phyloP scores from a whole-genome alignment of 192 early-diverging fungal genomes.

The Podila verticillata region DNA sequence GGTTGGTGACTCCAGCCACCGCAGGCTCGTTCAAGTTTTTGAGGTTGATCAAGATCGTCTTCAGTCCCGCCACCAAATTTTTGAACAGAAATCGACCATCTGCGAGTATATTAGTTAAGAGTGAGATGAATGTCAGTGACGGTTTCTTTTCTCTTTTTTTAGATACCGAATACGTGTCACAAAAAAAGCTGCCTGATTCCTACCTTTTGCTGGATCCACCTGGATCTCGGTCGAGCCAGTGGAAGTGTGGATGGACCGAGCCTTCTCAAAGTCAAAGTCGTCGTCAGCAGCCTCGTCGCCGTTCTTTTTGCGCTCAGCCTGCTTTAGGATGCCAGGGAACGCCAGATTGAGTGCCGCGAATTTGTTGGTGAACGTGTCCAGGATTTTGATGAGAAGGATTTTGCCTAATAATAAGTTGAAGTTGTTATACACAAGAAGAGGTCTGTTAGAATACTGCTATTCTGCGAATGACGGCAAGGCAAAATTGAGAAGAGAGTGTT shows the following conservation, averaged over 20 bases:
- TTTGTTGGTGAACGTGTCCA: conserved; percentile 87
- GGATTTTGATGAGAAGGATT: conserved; percentile 78
- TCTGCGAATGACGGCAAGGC: too few species aligned
- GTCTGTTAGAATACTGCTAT: background rate
- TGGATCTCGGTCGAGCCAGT: conserved; percentile 54
- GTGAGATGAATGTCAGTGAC: background rate
- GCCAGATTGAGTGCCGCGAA: conserved; percentile 73
- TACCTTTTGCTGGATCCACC: conserved; percentile 81
- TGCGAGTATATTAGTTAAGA: conserved; percentile 12
- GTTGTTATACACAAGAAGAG: too few species aligned
- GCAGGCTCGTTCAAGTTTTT: conserved; percentile 73
- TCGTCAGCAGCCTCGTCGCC: conserved; percentile 41
- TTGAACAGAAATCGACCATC: conserved; percentile 91
- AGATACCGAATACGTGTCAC: too few species aligned
- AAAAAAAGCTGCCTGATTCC: background rate
- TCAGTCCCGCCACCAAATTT: conserved; percentile 89
- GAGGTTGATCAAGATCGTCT: conserved; percentile 80
- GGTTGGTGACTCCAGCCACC: conserved; percentile 51
- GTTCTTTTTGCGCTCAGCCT: conserved; percentile 63
- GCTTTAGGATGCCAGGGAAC: conserved; percentile 69
- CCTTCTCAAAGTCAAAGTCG: conserved; percentile 68
- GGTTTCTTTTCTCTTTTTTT: too few species aligned
- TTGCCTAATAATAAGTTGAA: conserved; percentile 54
- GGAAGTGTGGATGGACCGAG: conserved; percentile 63
- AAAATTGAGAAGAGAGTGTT: background rate